Evolutionary conservation across 2,329 filamentous ascomycete species (phyloP).

Genomic region (Allantophomopsis cytisporea): DNA sequence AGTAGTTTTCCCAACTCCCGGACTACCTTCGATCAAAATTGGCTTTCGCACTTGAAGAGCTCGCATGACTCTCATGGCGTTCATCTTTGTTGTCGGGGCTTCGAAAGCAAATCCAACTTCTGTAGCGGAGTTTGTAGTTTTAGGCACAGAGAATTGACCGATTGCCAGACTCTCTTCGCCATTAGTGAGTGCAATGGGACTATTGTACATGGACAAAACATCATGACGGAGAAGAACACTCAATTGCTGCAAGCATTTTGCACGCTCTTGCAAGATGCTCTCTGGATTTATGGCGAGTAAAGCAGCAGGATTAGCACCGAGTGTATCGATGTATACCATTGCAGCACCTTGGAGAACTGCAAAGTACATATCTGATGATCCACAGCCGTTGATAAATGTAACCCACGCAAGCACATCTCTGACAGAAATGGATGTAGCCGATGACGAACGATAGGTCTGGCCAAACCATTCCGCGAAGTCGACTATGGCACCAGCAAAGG

Average conservation of each 20-base stretch:
- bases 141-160: constrained; percentile 60
- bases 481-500: constrained; percentile 58
- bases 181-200: constrained; percentile 42
- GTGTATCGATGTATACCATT: constrained; percentile 89
- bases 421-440: constrained; percentile 71
- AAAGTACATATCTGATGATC: constrained; percentile 26
- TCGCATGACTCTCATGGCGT: constrained; percentile 81
- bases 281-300: constrained; percentile 61
- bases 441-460: constrained; percentile 59
- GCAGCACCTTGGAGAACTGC: constrained; percentile 72
- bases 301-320: constrained; percentile 89
- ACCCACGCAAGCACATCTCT: constrained; percentile 90
- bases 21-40: constrained; percentile 87
- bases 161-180: constrained; percentile 44
- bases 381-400: constrained; percentile 65
- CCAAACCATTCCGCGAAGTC: constrained; percentile 92
- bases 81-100: constrained; percentile 79
- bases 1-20: constrained; percentile 97
- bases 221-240: constrained; percentile 51
- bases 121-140: constrained; percentile 30
- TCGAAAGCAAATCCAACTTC: constrained; percentile 64
- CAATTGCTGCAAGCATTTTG: constrained; percentile 60
- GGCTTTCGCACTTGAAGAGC: constrained; percentile 83
- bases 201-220: constrained; percentile 50
- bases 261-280: constrained; percentile 57